Conservation (phyloP, 164 flowering plant genomes). For the Liquidambar formosana region DNA sequence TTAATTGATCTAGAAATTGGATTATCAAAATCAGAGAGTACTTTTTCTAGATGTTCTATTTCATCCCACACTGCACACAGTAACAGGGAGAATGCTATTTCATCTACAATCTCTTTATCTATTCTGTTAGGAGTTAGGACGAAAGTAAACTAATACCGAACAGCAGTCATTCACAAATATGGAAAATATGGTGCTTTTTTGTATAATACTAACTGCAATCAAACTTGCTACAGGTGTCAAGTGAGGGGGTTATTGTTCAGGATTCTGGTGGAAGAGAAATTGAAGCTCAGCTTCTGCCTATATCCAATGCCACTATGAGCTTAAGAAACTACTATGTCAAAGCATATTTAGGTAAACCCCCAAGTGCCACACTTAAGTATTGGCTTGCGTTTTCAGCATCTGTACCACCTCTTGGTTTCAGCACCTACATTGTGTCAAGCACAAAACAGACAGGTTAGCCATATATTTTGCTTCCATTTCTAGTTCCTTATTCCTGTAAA, state of each 20-base stretch:
- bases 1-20: background rate
- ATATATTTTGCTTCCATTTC: background rate
- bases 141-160: background rate
- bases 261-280: constrained; percentile 70
- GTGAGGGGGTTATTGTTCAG: constrained; percentile 51
- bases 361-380: constrained; percentile 46
- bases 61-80: background rate
- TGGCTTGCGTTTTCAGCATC: constrained; percentile 81
- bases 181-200: background rate
- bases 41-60: background rate
- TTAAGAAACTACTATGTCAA: constrained; percentile 53
- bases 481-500: background rate
- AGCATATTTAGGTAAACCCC: constrained; percentile 67
- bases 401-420: constrained; percentile 93
- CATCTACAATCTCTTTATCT: background rate
- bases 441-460: constrained; percentile 52
- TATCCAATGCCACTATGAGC: constrained; percentile 40
- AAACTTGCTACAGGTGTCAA: constrained; percentile 56
- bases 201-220: background rate
- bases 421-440: constrained; percentile 58
- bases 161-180: background rate
- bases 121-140: background rate
- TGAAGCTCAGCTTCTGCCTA: constrained; percentile 73
- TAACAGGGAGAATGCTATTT: background rate
- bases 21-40: background rate